phyloP scores from a whole-genome alignment of 2,329 filamentous ascomycete genomes.

The Coniochaeta prunicola region DNA sequence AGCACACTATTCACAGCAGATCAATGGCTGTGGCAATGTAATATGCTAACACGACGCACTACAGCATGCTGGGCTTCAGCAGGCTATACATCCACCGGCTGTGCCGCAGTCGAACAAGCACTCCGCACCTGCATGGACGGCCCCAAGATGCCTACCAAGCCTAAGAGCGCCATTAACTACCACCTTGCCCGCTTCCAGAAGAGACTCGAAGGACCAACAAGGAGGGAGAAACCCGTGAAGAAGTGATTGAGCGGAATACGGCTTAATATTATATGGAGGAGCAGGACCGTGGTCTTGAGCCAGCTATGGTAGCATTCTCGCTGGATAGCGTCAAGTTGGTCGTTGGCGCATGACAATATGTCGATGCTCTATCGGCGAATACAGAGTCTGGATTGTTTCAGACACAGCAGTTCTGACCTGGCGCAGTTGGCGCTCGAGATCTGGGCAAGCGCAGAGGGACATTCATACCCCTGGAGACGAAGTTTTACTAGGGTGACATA shows the following conservation, averaged over 20 bases:
- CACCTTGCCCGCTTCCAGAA: slow-evolving; percentile 74
- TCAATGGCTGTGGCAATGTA: too few relatives aligned
- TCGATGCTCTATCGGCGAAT: too few relatives aligned
- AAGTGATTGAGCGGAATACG: slow-evolving; percentile 2
- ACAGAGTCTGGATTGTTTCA: too few relatives aligned
- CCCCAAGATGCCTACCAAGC: slow-evolving; percentile 41
- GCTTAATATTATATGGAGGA: not conserved
- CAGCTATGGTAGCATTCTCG: not conserved
- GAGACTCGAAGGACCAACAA: slow-evolving; percentile 54
- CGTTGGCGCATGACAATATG: too few relatives aligned
- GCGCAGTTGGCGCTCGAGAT: too few relatives aligned
- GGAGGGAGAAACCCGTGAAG: slow-evolving; percentile 8
- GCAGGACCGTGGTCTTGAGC: not conserved
- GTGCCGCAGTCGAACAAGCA: slow-evolving; percentile 50
- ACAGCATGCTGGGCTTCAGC: slow-evolving; percentile 79
- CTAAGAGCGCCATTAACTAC: slow-evolving; percentile 82
- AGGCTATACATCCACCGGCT: slow-evolving; percentile 57
- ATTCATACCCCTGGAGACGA: not conserved
- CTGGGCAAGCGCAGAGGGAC: too few relatives aligned
- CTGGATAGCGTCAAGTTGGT: too few relatives aligned
- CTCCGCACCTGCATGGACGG: slow-evolving; percentile 74
- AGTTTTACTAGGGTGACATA: slow-evolving; percentile 4
- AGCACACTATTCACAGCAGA: slow-evolving; percentile 8
- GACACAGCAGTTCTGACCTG: too few relatives aligned
- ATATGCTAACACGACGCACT: not conserved